A percentile compares a stretch with the other conserved stretches of the same genome.
phyloP scores from a whole-genome alignment of 805 yeast genomes.

The Candida xiaguanensis region DNA sequence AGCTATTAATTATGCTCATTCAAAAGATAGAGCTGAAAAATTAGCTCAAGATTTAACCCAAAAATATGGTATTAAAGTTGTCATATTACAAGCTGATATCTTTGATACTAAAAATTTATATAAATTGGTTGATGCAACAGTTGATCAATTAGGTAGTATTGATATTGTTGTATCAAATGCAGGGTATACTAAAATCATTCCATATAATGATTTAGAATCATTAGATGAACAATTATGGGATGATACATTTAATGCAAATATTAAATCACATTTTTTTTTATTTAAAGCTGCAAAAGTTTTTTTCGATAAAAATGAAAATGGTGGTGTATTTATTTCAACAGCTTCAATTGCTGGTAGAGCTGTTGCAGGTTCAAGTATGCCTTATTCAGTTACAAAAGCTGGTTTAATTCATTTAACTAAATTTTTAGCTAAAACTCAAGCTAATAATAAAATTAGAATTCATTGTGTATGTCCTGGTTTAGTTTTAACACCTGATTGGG shows the following conservation, averaged over 20 bases:
- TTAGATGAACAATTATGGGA: conserved; percentile 31
- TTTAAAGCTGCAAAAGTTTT: conserved; percentile 23
- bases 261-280: conserved; percentile 26
- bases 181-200: conserved; percentile 33
- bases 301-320: conserved; percentile 21
- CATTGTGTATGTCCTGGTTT: conserved; percentile 17
- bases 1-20: conserved; percentile 28
- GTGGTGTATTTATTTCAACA: conserved; percentile 22
- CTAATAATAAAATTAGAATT: conserved; percentile 16
- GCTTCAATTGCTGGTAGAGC: conserved; percentile 27
- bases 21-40: conserved; percentile 24
- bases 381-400: conserved; percentile 30
- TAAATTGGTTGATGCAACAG: conserved; percentile 21
- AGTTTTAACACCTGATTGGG: conserved; percentile 23
- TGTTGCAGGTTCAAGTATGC: conserved; percentile 25
- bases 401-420: conserved; percentile 19
- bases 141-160: conserved; percentile 21
- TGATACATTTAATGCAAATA: conserved; percentile 23
- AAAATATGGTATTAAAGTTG: conserved; percentile 14
- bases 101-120: conserved; percentile 17
- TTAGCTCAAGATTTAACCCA: conserved; percentile 14
- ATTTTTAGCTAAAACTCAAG: conserved; percentile 18
- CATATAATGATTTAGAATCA: conserved; percentile 25
- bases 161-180: conserved; percentile 38
- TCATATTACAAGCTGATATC: conserved; percentile 22